Conservation (phyloP, 306 rosid genomes). For the Fragaria ananassa region DNA sequence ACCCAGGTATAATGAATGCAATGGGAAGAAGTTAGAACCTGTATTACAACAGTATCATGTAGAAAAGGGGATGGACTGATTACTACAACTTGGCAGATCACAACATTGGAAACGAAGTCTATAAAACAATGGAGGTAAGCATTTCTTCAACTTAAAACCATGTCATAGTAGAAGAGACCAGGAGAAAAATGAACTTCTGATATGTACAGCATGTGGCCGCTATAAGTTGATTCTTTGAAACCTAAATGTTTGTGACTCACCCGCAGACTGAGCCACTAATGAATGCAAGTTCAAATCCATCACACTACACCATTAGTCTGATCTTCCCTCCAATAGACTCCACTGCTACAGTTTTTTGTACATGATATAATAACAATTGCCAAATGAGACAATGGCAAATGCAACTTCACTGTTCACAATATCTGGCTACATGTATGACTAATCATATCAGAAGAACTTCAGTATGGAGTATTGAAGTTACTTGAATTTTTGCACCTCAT, state of each 20-base stretch:
- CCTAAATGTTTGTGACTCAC: neutral
- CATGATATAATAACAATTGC: neutral
- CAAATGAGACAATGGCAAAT: neutral
- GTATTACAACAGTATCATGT: neutral
- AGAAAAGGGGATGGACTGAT: neutral
- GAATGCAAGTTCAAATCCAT: neutral
- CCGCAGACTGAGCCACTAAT: neutral
- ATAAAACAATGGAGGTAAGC: neutral
- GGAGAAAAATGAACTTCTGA: neutral
- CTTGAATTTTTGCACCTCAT: slow-evolving; percentile 1
- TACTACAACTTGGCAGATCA: neutral
- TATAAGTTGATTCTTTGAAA: neutral
- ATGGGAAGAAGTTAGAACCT: neutral
- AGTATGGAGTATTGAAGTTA: neutral
- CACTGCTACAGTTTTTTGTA: neutral
- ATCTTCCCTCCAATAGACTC: neutral
- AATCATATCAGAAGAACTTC: neutral
- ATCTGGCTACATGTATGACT: slow-evolving; percentile 10
- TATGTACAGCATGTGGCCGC: neutral
- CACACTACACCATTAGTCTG: neutral
- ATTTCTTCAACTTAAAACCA: neutral
- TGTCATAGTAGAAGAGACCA: neutral
- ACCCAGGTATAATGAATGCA: neutral
- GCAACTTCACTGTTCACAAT: neutral
- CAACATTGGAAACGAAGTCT: neutral